These are phyloP conservation scores for Trichoderma citrinoviride DNA, from an alignment of 2,329 filamentous ascomycete genomes.

Conservation along the genomic window DNA sequence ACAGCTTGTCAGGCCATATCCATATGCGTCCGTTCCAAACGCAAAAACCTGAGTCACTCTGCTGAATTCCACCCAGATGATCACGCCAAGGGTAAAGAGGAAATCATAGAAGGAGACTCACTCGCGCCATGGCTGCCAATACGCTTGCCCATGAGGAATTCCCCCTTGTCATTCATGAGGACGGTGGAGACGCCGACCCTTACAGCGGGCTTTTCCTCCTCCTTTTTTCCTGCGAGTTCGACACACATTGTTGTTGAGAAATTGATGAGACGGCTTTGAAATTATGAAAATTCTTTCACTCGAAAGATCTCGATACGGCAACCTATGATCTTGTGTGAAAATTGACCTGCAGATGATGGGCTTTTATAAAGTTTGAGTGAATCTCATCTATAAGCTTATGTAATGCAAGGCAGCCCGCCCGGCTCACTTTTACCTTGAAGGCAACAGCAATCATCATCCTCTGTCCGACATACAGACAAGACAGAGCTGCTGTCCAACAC, in stretches of 20 bases:
- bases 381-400: neutral
- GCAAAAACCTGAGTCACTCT: neutral
- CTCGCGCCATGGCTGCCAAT: slow-evolving; percentile 50
- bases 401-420: neutral
- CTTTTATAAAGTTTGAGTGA: neutral
- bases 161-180: slow-evolving; percentile 43
- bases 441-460: neutral
- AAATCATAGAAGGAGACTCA: slow-evolving; percentile 27
- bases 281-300: too few species aligned
- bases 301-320: too few species aligned
- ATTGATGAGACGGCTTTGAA: too few species aligned
- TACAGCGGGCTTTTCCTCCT: slow-evolving; percentile 27
- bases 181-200: slow-evolving; percentile 49
- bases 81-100: neutral
- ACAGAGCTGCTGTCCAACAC: neutral
- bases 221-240: too few species aligned
- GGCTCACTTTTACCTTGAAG: too few species aligned
- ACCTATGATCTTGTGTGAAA: too few species aligned
- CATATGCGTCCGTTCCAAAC: neutral
- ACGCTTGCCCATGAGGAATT: slow-evolving; percentile 48
- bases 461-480: neutral
- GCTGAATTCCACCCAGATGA: neutral
- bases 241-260: too few species aligned
- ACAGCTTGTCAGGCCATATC: neutral
- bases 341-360: neutral